Conservation (phyloP, 768 basidiomycete genomes). For the Tephrocybe sp. region DNA sequence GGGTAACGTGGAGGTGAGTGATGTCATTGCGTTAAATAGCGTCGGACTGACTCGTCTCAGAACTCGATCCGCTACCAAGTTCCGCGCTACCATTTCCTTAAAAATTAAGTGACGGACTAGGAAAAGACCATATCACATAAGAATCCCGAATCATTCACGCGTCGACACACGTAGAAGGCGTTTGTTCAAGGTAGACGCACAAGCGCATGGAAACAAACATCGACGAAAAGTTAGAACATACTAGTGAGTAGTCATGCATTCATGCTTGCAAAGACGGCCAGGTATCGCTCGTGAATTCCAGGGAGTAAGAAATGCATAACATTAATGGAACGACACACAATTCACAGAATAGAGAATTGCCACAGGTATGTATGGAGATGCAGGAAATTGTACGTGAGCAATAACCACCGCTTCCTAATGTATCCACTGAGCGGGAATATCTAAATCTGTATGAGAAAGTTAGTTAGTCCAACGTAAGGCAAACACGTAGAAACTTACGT, state of each 20-base stretch:
- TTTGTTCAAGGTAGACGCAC: not conserved
- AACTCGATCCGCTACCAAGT: not conserved
- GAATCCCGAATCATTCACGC: not conserved
- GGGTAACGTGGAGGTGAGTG: not conserved
- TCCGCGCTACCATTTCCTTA: too few species aligned
- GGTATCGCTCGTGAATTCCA: not conserved
- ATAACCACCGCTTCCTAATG: slow-evolving; percentile 5
- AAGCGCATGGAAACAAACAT: not conserved
- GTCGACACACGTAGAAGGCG: not conserved
- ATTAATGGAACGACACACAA: slow-evolving; percentile 7
- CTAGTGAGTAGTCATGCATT: not conserved
- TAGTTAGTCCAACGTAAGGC: not conserved
- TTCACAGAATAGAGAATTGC: slow-evolving; percentile 6
- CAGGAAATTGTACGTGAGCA: not conserved
- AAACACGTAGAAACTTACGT: slow-evolving; percentile 52
- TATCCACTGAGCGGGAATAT: slow-evolving; percentile 4
- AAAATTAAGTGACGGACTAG: not conserved
- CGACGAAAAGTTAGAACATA: not conserved
- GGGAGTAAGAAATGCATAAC: slow-evolving; percentile 4
- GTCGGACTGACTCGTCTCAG: not conserved
- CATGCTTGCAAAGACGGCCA: not conserved
- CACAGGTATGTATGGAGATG: slow-evolving; percentile 7
- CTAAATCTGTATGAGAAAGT: slow-evolving; percentile 33
- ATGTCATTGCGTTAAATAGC: not conserved
- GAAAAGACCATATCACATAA: not conserved